phyloP scores from a whole-genome alignment of 1,284 basidiomycete species.

The Apiotrichum veenhuisii region DNA sequence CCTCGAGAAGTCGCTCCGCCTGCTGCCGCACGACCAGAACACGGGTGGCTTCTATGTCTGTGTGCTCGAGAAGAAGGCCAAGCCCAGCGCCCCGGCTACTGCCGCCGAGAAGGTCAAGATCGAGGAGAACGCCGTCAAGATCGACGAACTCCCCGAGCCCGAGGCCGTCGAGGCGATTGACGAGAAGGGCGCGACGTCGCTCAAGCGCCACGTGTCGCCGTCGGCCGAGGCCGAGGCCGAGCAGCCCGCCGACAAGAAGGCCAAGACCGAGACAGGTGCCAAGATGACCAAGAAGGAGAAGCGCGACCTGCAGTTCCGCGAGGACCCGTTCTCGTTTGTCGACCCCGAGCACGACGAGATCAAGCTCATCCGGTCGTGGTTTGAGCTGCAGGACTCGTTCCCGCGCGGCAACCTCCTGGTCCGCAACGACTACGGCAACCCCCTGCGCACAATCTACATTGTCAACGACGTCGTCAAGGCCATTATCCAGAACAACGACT shows the following conservation, averaged over 20 bases:
- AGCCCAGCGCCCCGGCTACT: background rate
- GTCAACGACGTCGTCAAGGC: constrained; percentile 78
- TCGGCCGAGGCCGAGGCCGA: constrained; percentile 23
- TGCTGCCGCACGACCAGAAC: constrained; percentile 94
- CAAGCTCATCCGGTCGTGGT: constrained; percentile 61
- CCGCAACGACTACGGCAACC: constrained; percentile 75
- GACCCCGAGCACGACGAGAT: constrained; percentile 67
- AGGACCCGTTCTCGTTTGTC: constrained; percentile 85
- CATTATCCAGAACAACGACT: constrained; percentile 78
- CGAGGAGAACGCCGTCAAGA: constrained; percentile 8
- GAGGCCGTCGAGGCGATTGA: constrained; percentile 20
- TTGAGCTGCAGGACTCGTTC: constrained; percentile 68
- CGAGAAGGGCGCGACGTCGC: constrained; percentile 21
- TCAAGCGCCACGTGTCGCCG: constrained; percentile 29
- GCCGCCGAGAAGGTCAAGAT: constrained; percentile 1
- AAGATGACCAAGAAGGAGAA: constrained; percentile 43
- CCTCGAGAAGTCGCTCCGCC: constrained; percentile 70
- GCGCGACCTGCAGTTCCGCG: constrained; percentile 64
- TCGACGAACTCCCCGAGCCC: constrained; percentile 8
- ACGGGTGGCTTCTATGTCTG: constrained; percentile 98
- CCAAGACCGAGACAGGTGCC: constrained; percentile 14
- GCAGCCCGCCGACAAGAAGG: constrained; percentile 21
- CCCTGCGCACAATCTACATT: constrained; percentile 79
- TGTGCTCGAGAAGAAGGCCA: constrained; percentile 62
- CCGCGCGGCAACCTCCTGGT: constrained; percentile 66